phyloP scores from a whole-genome alignment of 2,329 filamentous ascomycete genomes.

The Ambrosiella cleistominuta region DNA sequence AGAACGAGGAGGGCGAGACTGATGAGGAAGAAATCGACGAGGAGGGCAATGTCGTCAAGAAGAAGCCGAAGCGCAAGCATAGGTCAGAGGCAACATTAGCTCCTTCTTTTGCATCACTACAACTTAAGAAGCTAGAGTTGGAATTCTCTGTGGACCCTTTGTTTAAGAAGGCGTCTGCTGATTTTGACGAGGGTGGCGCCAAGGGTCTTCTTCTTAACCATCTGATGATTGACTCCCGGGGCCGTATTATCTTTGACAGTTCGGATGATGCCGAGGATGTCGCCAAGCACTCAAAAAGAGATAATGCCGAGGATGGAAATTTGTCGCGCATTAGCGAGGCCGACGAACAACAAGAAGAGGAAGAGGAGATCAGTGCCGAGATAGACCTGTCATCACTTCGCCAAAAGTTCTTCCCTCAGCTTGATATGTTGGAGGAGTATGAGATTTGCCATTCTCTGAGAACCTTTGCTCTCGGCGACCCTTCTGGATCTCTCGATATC shows the following conservation, averaged over 20 bases:
- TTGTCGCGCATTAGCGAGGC: slow-evolving; percentile 15
- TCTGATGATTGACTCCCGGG: slow-evolving; percentile 81
- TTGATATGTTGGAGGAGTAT: slow-evolving; percentile 59
- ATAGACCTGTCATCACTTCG: slow-evolving; percentile 65
- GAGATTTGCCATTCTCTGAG: slow-evolving; percentile 93
- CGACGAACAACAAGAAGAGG: slow-evolving; percentile 25
- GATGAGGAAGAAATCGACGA: slow-evolving; percentile 42
- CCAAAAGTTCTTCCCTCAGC: slow-evolving; percentile 69
- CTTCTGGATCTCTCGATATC: slow-evolving; percentile 69
- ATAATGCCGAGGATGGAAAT: slow-evolving; percentile 14
- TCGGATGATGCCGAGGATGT: slow-evolving; percentile 62
- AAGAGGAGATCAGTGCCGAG: slow-evolving; percentile 33
- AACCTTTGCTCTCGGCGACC: slow-evolving; percentile 77
- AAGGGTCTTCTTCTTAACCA: slow-evolving; percentile 92
- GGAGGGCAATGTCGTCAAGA: slow-evolving; percentile 41
- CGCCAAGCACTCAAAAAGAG: slow-evolving; percentile 18
- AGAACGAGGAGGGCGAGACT: slow-evolving; percentile 43
- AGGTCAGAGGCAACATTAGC: slow-evolving; percentile 86
- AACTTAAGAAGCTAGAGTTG: slow-evolving; percentile 93
- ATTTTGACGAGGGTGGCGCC: slow-evolving; percentile 94
- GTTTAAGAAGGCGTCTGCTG: slow-evolving; percentile 98
- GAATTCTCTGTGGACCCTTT: slow-evolving; percentile 92
- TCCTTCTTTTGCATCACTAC: slow-evolving; percentile 69
- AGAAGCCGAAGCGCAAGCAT: slow-evolving; percentile 55
- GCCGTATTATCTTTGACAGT: slow-evolving; percentile 94